These are phyloP conservation scores for Aureobasidium uvarum DNA, from an alignment of 2,329 filamentous ascomycete species.

Conservation along the genomic window DNA sequence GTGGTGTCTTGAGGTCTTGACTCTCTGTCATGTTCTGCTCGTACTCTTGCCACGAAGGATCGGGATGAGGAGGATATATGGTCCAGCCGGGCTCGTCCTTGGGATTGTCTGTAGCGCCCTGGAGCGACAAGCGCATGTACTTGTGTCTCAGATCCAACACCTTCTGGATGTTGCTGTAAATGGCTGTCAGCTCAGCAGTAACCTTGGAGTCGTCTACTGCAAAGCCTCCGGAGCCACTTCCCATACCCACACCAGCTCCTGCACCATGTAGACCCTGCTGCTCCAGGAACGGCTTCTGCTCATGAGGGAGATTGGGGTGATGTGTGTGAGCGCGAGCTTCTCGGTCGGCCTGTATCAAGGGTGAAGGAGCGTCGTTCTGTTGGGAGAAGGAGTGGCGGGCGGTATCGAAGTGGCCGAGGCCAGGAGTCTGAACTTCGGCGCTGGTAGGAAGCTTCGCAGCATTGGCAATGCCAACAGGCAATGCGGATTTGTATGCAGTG, in stretches of 20 bases:
- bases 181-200: conserved; percentile 76
- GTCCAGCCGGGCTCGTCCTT: conserved; percentile 79
- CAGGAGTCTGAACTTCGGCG: conserved; percentile 36
- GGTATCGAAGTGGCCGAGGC: conserved; percentile 34
- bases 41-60: conserved; percentile 70
- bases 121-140: conserved; percentile 82
- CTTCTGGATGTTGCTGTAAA: conserved; percentile 87
- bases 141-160: conserved; percentile 85
- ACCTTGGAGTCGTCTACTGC: conserved; percentile 74
- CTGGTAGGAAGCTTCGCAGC: conserved; percentile 36
- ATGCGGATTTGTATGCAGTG: conserved; percentile 36
- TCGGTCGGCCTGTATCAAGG: conserved; percentile 48
- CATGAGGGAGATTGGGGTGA: conserved; percentile 55
- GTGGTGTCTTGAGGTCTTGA: conserved; percentile 31
- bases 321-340: conserved; percentile 50
- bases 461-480: conserved; percentile 39
- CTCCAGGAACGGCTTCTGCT: conserved; percentile 55
- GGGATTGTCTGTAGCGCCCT: conserved; percentile 80
- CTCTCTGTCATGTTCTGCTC: conserved; percentile 40
- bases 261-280: conserved; percentile 58
- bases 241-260: conserved; percentile 60
- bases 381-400: conserved; percentile 36
- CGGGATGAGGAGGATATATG: conserved; percentile 87
- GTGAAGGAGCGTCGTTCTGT: conserved; percentile 43
- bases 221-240: conserved; percentile 61